Base-by-base conservation (phyloP, 768 basidiomycete genomes). In the Tricholoma flavovirens region DNA sequence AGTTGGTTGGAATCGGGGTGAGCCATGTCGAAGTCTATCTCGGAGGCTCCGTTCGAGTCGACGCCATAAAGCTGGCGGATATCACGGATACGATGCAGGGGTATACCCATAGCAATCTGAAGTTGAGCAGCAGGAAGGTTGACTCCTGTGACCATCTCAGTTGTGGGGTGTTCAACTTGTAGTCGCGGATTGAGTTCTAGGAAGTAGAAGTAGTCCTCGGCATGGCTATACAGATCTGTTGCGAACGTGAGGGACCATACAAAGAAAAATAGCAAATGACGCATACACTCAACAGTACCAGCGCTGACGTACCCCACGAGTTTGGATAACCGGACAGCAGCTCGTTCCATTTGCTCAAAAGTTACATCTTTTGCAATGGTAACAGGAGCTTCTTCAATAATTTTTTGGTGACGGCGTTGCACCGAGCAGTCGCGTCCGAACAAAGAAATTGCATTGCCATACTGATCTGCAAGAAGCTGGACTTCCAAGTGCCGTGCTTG, bases 341-440 rank as follows among this genome's bases (percentile, higher is more conserved):
- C 95, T 59, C 94, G 91, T 68, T 98, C 97, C 97, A 99, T 99
- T 72, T 94, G 76, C 69, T 95, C 93, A 64, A 98, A 98, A 6
- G 83, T 93, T 17, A 90, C 87, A 42, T 87, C 86, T 59, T 86
- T 87, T 7, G 97, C 97, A 61, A 99, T 98, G 4, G 96, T 98
- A 33, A 99, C 96, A 8, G 97, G 97, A 2, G 97, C 97, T 71
- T 99, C 97, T 73, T 99, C 97, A 59, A 99, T 99, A 64, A 99
- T 99, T 78, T 99, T 99, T 72, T 99, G 97, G 72, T 99, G 97
- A 54, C 97, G 90, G 64, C 97, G 89, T 72, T 99, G 97, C 48
- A 99, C 97, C 55, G 97, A 99, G 71, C 97, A 99, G 70, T 98
- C 97, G 65, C 97, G 95, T 66, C 97, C 97, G 67, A 99, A 99